Base-by-base conservation (phyloP, 371 early-diverging fungal species). In the Lichtheimia ornata region DNA sequence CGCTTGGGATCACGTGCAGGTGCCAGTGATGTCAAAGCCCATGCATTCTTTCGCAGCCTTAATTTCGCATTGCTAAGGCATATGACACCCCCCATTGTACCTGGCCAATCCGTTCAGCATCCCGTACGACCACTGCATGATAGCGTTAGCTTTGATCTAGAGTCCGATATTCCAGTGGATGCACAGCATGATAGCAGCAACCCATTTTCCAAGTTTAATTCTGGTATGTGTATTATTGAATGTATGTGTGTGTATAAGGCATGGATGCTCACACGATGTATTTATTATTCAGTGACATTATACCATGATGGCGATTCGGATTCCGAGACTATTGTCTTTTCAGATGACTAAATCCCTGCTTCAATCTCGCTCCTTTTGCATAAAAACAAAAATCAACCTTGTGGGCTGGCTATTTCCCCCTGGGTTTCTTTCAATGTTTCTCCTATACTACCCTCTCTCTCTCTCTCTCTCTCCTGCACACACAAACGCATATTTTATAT, bases 1-100 rank as follows among this genome's bases (percentile, higher is more conserved):
- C 84, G 98, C 4, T 73, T 97, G 13, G 98, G 98, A 4, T 84
- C 89, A 20, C 83, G 84, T 18, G 88, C 91, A 4, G 98, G 98
- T 20, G 97, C 98, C 2, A 88, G 94, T 30, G 98, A 99, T 70
- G 90, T 99, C 54, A 97, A 96, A 76, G 79, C 84, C 2, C 98
- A 99, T 71, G 76, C 91, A 13, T 98, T 95, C 69, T 99, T 99
- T 81, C 91, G 90, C 66, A 84, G 82, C 41, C 84, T 94, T 45
- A 91, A 95, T 53, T 99, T 97, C 91, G 96, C 97, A 0, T 74
- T 96, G 25, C 68, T 97, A 63, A 81, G 96, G 43, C 86, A 95
- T 66, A 77, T 81, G 65, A 87, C 86, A 49, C 94, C 99, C 22
- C 99, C 99, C 4, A 95, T 98, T 64, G 74, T 93, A 45, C 99